Conservation (phyloP, 2,329 filamentous ascomycete genomes). For the Fusarium caatingaense region DNA sequence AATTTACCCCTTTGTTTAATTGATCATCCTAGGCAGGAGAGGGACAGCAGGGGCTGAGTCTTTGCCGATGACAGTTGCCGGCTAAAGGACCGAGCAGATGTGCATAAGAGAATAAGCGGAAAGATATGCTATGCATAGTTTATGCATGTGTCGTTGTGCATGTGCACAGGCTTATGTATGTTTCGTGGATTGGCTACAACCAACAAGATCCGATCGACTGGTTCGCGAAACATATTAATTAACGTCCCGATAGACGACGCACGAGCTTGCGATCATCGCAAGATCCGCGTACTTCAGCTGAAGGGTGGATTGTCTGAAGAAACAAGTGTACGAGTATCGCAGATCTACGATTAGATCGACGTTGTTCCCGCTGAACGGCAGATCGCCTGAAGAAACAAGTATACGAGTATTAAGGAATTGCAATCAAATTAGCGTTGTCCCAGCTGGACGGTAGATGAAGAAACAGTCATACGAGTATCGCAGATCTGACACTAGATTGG, state of each 20-base stretch:
- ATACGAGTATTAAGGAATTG: neutral
- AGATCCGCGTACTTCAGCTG: neutral
- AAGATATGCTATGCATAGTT: neutral
- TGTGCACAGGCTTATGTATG: neutral
- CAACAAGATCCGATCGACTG: neutral
- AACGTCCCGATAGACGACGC: neutral
- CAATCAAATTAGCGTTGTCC: neutral
- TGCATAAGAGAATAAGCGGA: neutral
- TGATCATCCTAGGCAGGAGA: neutral
- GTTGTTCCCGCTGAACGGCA: neutral
- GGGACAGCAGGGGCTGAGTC: neutral
- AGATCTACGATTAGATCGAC: neutral
- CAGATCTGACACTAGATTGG: neutral
- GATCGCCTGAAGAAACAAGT: neutral
- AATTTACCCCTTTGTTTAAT: neutral
- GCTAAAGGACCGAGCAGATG: neutral
- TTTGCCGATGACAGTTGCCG: neutral
- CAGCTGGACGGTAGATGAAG: neutral
- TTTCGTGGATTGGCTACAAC: neutral
- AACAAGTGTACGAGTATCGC: neutral
- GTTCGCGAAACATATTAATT: neutral
- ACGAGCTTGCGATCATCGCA: neutral
- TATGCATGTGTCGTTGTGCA: neutral
- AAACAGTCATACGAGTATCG: neutral
- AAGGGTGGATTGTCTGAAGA: neutral